Evolutionary conservation across 179 eudicot species (phyloP).

Genomic region (Silene coronaria): DNA sequence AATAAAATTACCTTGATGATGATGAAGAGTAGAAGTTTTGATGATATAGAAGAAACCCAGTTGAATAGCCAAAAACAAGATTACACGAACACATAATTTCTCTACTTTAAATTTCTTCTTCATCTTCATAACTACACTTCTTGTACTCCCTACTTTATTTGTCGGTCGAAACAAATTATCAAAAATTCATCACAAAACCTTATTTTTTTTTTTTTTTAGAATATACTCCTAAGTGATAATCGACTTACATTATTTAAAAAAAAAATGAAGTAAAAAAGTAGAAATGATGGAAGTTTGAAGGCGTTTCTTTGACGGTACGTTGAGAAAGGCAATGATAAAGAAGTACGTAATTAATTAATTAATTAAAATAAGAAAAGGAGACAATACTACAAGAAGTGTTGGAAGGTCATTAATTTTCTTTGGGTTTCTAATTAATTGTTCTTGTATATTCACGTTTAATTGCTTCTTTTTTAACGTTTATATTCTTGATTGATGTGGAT

Average conservation of each 20-base stretch:
- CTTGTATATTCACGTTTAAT: neutral
- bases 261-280: neutral
- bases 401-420: neutral
- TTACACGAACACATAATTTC: slow-evolving; percentile 19
- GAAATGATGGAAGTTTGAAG: neutral
- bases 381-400: neutral
- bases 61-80: slow-evolving; percentile 26
- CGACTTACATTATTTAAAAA: no score
- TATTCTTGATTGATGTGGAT: neutral
- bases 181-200: neutral
- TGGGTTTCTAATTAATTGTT: neutral
- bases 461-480: neutral
- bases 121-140: neutral
- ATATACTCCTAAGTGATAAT: no score
- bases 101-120: slow-evolving; percentile 24
- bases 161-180: slow-evolving; percentile 11
- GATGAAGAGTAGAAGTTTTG: slow-evolving; percentile 17
- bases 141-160: neutral
- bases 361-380: neutral
- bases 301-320: slow-evolving; percentile 21
- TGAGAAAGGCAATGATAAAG: neutral
- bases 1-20: slow-evolving; percentile 24
- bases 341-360: no score
- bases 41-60: slow-evolving; percentile 25
- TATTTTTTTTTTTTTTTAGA: neutral